Percentiles rank a stretch among this genome's conserved stretches.
Evolutionary conservation across 1,284 basidiomycete genomes (phyloP).

Genomic region (Amylostereum areolatum): DNA sequence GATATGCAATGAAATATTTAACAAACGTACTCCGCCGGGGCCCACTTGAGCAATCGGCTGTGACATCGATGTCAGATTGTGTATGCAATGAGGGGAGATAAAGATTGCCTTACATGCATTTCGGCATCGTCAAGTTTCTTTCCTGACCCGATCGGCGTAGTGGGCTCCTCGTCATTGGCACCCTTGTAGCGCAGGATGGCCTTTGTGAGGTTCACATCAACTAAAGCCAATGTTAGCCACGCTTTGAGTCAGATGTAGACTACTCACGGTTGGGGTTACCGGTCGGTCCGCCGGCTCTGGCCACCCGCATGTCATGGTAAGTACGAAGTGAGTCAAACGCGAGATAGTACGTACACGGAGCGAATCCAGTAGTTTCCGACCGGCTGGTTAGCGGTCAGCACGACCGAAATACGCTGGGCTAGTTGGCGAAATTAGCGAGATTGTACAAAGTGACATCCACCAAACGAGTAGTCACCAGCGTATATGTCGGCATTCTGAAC

Average conservation of each 20-base stretch:
- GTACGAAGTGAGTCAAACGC: conserved; percentile 16
- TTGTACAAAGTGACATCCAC: too few species aligned
- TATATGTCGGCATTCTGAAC: conserved; percentile 35
- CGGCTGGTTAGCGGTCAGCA: not conserved
- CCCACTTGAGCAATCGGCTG: too few species aligned
- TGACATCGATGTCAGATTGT: too few species aligned
- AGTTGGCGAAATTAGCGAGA: not conserved
- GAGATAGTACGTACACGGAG: conserved; percentile 24
- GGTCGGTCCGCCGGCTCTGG: too few species aligned
- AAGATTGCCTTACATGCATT: too few species aligned
- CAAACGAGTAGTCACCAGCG: conserved; percentile 8
- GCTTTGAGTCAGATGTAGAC: not conserved
- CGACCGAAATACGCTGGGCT: conserved; percentile 16
- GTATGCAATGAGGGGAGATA: too few species aligned
- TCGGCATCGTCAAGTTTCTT: too few species aligned
- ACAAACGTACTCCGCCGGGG: too few species aligned
- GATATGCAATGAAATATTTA: too few species aligned
- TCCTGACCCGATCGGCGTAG: not conserved
- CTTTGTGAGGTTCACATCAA: not conserved
- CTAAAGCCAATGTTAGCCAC: not conserved
- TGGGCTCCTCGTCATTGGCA: not conserved
- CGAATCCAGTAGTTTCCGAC: conserved; percentile 11
- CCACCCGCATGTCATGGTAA: too few species aligned
- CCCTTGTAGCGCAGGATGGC: not conserved
- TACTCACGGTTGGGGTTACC: not conserved